These are phyloP conservation scores for Calonectria naviculata DNA, from an alignment of 2,329 filamentous ascomycete genomes.

Conservation along the genomic window DNA sequence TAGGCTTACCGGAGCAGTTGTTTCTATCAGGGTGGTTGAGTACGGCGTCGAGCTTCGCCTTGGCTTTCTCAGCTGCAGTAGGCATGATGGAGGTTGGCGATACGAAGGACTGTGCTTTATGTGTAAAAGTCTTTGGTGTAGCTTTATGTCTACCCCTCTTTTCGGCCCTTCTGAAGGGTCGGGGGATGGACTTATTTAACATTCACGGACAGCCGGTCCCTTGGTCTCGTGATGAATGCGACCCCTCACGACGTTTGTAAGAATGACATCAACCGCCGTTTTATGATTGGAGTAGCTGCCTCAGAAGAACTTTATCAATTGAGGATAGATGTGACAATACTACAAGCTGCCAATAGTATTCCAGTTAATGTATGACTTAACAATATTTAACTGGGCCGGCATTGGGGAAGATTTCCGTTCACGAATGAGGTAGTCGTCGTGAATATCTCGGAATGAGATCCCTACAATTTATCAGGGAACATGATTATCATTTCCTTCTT, in stretches of 20 bases:
- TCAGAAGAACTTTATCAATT: not conserved
- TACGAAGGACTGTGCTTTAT: not conserved
- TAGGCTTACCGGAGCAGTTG: constrained; percentile 9
- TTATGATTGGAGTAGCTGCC: constrained; percentile 7
- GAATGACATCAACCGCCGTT: constrained; percentile 11
- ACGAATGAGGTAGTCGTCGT: too few species aligned
- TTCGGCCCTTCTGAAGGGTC: not conserved
- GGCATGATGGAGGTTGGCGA: constrained; percentile 12
- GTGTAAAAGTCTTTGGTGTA: not conserved
- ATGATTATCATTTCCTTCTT: too few species aligned
- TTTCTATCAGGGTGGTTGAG: constrained; percentile 19
- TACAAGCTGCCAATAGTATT: not conserved
- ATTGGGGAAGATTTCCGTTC: not conserved
- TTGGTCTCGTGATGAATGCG: constrained; percentile 17
- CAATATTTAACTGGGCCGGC: not conserved
- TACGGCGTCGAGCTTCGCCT: constrained; percentile 20
- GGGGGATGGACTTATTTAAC: constrained; percentile 7
- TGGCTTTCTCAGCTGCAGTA: constrained; percentile 18
- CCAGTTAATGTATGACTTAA: not conserved
- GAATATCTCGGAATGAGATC: not conserved
- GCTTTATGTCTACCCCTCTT: not conserved
- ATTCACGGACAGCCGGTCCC: not conserved
- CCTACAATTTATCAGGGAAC: too few species aligned
- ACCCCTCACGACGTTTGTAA: constrained; percentile 24
- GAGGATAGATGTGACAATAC: not conserved